Base-by-base conservation (phyloP, 2,329 filamentous ascomycete genomes). In the Colletotrichum nymphaeae region DNA sequence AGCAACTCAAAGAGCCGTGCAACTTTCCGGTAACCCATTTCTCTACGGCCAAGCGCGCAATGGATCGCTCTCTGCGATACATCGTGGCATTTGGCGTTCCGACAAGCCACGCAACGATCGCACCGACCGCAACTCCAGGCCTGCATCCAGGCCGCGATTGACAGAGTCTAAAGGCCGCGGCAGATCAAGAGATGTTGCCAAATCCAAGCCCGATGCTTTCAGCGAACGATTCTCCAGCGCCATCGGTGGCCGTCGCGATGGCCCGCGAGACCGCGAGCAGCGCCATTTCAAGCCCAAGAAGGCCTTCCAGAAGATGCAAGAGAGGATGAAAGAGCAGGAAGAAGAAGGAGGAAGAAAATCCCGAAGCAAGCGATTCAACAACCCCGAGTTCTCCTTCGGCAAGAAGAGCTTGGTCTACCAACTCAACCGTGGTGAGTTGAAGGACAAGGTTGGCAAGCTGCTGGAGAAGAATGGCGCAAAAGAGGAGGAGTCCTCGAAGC, bases 21-120 rank as follows among this genome's bases (percentile, higher is more conserved):
- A 65, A n/a, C 32, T 69, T 8, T 28, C 19, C 37, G 9, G 65
- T n/a, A 37, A 22, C 55, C 32, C 37, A 26, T 26, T 68, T 14
- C 55, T 52, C 26, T 42, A n/a, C 14, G 57, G n/a, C 9, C 73
- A 69, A n/a, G 59, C 67, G 32, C 69, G 69, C 35, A 46, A 66
- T 52, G 55, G 76, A 11, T 77, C 76, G 55, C 86, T 94, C 73
- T 93, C 92, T 11, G 93, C 92, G 56, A 95, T 95, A 78, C 89
- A 91, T 76, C 86, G 88, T 58, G 93, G 93, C 16, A 85, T 94
- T 67, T 89, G 91, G 57, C 78, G 84, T 80, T 81, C 89, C 76
- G 76, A 86, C 78, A 77, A 80, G 74, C 42, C 68, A 42, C 46
- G 58, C 24, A 63, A 53, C 26, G 19, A 42, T 14, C 72, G 63